These are phyloP conservation scores for Athelia sp. DNA, from an alignment of 1,284 basidiomycete genomes.

Conservation along the genomic window DNA sequence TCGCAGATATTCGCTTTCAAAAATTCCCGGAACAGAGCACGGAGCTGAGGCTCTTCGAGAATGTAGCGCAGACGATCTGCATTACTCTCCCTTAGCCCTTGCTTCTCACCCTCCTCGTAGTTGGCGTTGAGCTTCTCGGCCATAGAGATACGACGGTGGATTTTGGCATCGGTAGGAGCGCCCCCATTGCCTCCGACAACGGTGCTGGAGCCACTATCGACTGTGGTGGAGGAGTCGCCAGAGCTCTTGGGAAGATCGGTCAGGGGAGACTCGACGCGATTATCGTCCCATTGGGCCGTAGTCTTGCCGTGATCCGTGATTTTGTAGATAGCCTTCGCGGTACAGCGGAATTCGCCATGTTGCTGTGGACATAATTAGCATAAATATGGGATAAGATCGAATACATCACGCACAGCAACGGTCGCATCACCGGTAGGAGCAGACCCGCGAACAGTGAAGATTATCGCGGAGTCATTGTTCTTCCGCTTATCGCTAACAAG, in stretches of 20 bases:
- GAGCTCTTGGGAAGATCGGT: constrained; percentile 33
- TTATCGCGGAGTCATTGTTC: constrained; percentile 83
- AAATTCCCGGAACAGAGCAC: constrained; percentile 92
- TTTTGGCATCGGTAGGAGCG: constrained; percentile 48
- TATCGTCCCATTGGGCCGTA: constrained; percentile 44
- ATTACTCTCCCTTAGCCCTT: constrained; percentile 71
- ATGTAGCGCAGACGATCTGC: constrained; percentile 90
- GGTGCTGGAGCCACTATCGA: not conserved
- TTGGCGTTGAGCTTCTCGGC: constrained; percentile 67
- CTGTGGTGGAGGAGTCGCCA: constrained; percentile 21
- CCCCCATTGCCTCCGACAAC: constrained; percentile 2
- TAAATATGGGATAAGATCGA: constrained; percentile 9
- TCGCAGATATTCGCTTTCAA: constrained; percentile 94
- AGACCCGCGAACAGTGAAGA: constrained; percentile 85
- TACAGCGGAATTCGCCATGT: constrained; percentile 94
- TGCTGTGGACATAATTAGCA: constrained; percentile 39
- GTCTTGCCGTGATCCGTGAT: constrained; percentile 85
- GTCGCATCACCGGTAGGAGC: constrained; percentile 68
- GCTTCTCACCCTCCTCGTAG: constrained; percentile 50
- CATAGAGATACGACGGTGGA: constrained; percentile 75
- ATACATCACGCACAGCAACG: constrained; percentile 55
- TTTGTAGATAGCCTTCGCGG: constrained; percentile 90
- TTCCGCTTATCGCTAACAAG: constrained; percentile 87
- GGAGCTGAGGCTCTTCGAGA: constrained; percentile 87
- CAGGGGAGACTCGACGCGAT: constrained; percentile 63